Conservation (phyloP, 192 early-diverging fungal species). For the Obelidium mucronatum region DNA sequence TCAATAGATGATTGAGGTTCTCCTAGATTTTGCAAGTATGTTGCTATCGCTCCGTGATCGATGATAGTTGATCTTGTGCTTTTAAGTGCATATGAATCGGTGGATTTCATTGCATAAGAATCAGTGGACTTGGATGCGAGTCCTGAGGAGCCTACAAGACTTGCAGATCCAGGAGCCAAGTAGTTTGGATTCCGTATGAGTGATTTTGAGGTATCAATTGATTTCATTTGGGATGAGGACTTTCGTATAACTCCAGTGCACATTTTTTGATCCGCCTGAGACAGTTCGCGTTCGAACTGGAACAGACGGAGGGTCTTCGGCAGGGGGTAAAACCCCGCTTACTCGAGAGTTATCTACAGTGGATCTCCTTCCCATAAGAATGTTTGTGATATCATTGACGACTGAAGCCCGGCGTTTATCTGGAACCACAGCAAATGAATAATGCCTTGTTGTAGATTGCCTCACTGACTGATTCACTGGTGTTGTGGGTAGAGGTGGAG, state of each 20-base stretch:
- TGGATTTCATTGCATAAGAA: not conserved
- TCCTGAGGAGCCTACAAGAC: too few relatives aligned
- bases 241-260: not conserved
- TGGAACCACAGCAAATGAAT: not conserved
- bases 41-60: slow-evolving; percentile 2
- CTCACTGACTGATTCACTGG: not conserved
- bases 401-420: not conserved
- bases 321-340: not conserved
- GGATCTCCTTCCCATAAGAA: not conserved
- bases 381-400: not conserved
- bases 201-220: not conserved
- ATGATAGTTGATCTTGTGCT: slow-evolving; percentile 12
- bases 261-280: not conserved
- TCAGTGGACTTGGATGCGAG: not conserved
- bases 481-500: not conserved
- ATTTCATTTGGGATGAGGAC: not conserved
- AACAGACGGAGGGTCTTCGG: not conserved
- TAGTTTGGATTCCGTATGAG: not conserved
- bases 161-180: not conserved
- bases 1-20: slow-evolving; percentile 32
- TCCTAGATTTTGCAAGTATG: slow-evolving; percentile 16
- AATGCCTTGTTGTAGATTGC: not conserved
- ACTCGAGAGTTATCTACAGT: not conserved
- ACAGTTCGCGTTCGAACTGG: not conserved
- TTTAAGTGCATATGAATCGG: not conserved